phyloP scores from a whole-genome alignment of 768 basidiomycete species.

The Pleurotus djamor region DNA sequence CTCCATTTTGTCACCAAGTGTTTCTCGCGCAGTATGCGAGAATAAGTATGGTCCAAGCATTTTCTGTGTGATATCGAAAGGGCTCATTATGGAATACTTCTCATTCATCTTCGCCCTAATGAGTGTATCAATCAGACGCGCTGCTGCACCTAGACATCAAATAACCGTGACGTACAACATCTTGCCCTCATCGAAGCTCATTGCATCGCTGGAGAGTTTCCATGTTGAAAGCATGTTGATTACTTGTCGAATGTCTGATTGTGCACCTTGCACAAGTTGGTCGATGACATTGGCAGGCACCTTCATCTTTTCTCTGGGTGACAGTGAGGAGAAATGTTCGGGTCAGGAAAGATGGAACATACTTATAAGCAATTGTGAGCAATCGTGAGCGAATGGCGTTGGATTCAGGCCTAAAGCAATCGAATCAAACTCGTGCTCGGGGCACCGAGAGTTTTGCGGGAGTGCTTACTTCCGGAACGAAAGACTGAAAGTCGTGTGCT shows the following conservation, averaged over 20 bases:
- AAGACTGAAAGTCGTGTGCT: slow-evolving; percentile 68
- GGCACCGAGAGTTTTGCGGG: not conserved
- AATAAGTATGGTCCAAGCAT: slow-evolving; percentile 92
- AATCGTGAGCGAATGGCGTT: slow-evolving; percentile 80
- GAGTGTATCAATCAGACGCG: too few relatives aligned
- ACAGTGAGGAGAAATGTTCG: not conserved
- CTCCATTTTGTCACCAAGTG: slow-evolving; percentile 90
- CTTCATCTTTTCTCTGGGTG: slow-evolving; percentile 83
- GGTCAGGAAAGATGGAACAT: slow-evolving; percentile 16
- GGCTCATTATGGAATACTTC: slow-evolving; percentile 87
- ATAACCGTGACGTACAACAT: slow-evolving; percentile 49
- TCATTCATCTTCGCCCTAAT: slow-evolving; percentile 83
- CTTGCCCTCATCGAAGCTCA: slow-evolving; percentile 93
- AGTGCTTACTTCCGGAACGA: slow-evolving; percentile 69
- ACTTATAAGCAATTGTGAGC: slow-evolving; percentile 89
- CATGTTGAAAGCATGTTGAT: slow-evolving; percentile 98
- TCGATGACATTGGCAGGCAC: slow-evolving; percentile 91
- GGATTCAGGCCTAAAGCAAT: slow-evolving; percentile 65
- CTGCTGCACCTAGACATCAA: not conserved
- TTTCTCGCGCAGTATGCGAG: slow-evolving; percentile 75
- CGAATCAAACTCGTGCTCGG: slow-evolving; percentile 3
- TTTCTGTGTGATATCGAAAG: slow-evolving; percentile 89
- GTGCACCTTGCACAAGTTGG: slow-evolving; percentile 83
- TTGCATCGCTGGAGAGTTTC: slow-evolving; percentile 76
- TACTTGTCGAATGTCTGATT: slow-evolving; percentile 97